These are phyloP conservation scores for Torulaspora pretoriensis DNA, from an alignment of 1,139 yeast genomes.

Conservation along the genomic window DNA sequence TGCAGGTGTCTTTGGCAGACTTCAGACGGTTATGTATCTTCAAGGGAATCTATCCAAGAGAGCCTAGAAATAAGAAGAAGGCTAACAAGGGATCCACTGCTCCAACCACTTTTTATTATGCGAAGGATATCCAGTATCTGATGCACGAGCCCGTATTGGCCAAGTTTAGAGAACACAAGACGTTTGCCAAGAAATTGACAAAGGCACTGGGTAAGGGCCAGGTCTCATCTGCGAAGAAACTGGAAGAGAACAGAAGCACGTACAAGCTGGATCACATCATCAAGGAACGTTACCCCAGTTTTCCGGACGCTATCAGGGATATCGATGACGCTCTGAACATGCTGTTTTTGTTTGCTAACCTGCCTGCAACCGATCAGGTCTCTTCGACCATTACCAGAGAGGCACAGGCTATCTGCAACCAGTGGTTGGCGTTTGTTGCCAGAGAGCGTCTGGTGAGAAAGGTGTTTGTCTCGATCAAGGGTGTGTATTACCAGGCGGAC, in stretches of 20 bases:
- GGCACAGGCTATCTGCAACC: constrained; percentile 82
- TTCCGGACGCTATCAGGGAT: constrained; percentile 86
- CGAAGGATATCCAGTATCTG: constrained; percentile 90
- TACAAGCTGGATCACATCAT: constrained; percentile 86
- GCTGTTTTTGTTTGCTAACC: constrained; percentile 87
- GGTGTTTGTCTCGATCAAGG: constrained; percentile 94
- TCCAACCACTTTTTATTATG: constrained; percentile 89
- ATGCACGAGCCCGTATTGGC: constrained; percentile 91
- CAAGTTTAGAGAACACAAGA: constrained; percentile 93
- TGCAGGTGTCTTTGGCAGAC: constrained; percentile 95
- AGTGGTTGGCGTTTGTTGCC: constrained; percentile 93
- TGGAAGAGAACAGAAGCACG: constrained; percentile 76
- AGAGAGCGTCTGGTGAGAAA: constrained; percentile 76
- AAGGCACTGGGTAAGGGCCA: constrained; percentile 92
- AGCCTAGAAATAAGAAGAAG: constrained; percentile 92
- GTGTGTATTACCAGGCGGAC: constrained; percentile 90
- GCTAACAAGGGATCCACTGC: constrained; percentile 97
- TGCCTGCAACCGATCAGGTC: constrained; percentile 90
- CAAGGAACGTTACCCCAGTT: constrained; percentile 94
- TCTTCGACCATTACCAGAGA: constrained; percentile 75
- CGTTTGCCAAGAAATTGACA: constrained; percentile 86
- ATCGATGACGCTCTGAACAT: constrained; percentile 92
- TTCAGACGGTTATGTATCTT: constrained; percentile 95
- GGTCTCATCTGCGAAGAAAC: constrained; percentile 77
- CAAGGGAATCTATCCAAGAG: constrained; percentile 95